Conservation (phyloP, 140 eudicot genomes). For the Erigeron philadelphicus region DNA sequence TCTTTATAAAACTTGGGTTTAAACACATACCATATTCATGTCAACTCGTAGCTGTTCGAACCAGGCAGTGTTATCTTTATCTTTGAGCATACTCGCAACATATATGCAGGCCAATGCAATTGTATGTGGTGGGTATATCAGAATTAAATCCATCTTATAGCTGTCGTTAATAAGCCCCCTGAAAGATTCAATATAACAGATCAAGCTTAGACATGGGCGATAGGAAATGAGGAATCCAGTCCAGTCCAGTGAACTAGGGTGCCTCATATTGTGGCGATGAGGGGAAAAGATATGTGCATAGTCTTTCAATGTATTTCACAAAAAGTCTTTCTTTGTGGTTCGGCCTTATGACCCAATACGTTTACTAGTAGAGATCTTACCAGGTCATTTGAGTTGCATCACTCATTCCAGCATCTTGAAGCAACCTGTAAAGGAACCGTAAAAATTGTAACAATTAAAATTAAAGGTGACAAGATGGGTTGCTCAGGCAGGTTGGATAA, state of each 20-base stretch:
- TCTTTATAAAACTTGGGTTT: conserved; percentile 13
- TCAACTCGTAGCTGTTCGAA: conserved; percentile 97
- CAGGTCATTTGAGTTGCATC: conserved; percentile 87
- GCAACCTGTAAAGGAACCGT: conserved; percentile 55
- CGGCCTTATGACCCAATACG: background rate
- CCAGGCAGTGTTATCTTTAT: conserved; percentile 94
- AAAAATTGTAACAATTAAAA: conserved; percentile 1
- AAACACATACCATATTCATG: conserved; percentile 74
- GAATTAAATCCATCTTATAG: conserved; percentile 91
- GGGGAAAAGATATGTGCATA: background rate
- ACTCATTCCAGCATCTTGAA: conserved; percentile 94
- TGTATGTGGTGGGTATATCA: conserved; percentile 92
- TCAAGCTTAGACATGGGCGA: conserved; percentile 10
- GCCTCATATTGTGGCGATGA: background rate
- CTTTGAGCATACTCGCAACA: conserved; percentile 81
- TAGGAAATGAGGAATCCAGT: background rate
- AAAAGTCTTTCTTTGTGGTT: conserved; percentile 5
- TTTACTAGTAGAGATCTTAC: conserved; percentile 35
- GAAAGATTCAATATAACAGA: conserved; percentile 21
- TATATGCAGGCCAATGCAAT: conserved; percentile 93
- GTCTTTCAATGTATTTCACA: background rate
- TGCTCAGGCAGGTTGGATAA: background rate
- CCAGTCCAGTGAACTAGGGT: background rate
- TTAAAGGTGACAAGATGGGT: background rate
- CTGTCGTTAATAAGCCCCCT: conserved; percentile 98